phyloP scores from a whole-genome alignment of 768 basidiomycete genomes.

The Pleurotus pulmonarius region DNA sequence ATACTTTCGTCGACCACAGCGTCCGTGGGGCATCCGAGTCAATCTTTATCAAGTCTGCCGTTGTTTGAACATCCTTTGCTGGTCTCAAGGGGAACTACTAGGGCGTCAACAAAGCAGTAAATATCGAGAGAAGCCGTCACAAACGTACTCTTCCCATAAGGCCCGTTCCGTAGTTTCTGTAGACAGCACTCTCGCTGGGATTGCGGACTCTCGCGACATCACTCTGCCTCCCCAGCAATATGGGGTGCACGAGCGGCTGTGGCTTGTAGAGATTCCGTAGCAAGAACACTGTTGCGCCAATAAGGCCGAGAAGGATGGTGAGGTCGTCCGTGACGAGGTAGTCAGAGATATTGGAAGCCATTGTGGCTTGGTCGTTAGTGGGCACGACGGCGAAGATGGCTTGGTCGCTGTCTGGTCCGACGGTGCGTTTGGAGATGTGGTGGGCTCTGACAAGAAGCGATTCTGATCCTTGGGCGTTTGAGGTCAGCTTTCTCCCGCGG shows the following conservation, averaged over 20 bases:
- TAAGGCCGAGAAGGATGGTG: constrained; percentile 72
- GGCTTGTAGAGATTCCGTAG: constrained; percentile 77
- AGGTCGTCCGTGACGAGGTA: constrained; percentile 75
- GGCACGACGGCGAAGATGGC: neutral
- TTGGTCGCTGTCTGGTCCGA: neutral
- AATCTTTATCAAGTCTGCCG: constrained; percentile 63
- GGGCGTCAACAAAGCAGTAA: neutral
- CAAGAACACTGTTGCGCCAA: constrained; percentile 72
- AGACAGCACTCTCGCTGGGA: constrained; percentile 79
- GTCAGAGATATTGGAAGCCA: constrained; percentile 42
- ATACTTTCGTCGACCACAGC: constrained; percentile 76
- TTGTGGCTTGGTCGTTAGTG: constrained; percentile 10
- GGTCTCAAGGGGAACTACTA: constrained; percentile 71
- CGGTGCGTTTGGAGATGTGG: neutral
- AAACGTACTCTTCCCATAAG: constrained; percentile 70
- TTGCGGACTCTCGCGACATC: constrained; percentile 83
- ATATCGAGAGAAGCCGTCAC: constrained; percentile 1
- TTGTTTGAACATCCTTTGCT: constrained; percentile 63
- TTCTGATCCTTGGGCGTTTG: neutral
- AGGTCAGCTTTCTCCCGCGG: constrained; percentile 3
- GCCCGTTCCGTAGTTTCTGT: constrained; percentile 87
- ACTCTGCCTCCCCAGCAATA: constrained; percentile 87
- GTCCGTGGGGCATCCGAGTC: constrained; percentile 67
- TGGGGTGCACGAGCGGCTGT: constrained; percentile 88
- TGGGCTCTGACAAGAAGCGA: neutral